Percentiles rank a stretch among this genome's conserved stretches.
These are phyloP conservation scores for Epichloe gansuensis DNA, from an alignment of 2,329 filamentous ascomycete species.

Conservation along the genomic window DNA sequence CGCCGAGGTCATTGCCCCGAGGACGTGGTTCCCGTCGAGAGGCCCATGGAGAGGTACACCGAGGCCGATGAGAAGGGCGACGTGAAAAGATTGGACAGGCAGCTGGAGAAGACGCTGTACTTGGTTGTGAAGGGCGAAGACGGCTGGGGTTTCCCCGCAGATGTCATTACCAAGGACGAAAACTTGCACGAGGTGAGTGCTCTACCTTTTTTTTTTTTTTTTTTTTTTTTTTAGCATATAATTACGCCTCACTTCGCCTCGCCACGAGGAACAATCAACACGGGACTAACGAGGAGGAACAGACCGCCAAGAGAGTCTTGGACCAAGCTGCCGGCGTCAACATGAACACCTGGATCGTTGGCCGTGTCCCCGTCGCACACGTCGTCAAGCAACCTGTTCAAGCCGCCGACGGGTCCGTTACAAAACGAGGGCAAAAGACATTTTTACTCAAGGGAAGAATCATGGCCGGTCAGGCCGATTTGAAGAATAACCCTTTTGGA, in stretches of 20 bases:
- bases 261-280: neutral
- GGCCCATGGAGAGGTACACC: slow-evolving; percentile 57
- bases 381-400: slow-evolving; percentile 44
- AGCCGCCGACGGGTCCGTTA: slow-evolving; percentile 29
- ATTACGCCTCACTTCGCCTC: too few relatives aligned
- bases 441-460: slow-evolving; percentile 97
- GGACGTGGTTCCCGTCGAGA: slow-evolving; percentile 56
- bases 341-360: slow-evolving; percentile 99
- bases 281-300: slow-evolving; percentile 4
- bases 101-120: slow-evolving; percentile 74
- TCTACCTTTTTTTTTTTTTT: neutral
- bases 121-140: slow-evolving; percentile 65
- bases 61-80: slow-evolving; percentile 71
- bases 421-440: slow-evolving; percentile 58
- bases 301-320: slow-evolving; percentile 76
- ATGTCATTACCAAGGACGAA: slow-evolving; percentile 56
- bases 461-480: slow-evolving; percentile 87
- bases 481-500: slow-evolving; percentile 58
- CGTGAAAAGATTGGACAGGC: slow-evolving; percentile 63
- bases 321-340: slow-evolving; percentile 70
- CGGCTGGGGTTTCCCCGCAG: slow-evolving; percentile 77
- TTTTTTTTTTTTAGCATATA: neutral
- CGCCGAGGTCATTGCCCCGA: slow-evolving; percentile 44
- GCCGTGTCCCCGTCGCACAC: slow-evolving; percentile 79
- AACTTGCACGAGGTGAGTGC: slow-evolving; percentile 68